Percentiles rank a stretch among this genome's conserved stretches.
phyloP scores from a whole-genome alignment of 1,139 yeast species.

The Candida labiduridarum region DNA sequence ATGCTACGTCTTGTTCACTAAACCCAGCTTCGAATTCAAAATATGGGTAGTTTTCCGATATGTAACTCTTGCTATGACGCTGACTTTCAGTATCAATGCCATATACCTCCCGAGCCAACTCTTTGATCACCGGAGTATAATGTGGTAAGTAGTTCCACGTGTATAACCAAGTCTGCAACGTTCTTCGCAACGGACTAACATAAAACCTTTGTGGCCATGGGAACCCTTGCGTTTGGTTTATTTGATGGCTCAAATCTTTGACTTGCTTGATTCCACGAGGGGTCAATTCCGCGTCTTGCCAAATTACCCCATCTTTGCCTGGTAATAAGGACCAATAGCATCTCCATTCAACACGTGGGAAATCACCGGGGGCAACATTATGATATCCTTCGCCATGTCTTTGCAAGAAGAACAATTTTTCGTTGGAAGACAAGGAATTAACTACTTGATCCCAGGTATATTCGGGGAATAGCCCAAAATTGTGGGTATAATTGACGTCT shows the following conservation, averaged over 20 bases:
- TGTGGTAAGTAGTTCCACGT: constrained; percentile 26
- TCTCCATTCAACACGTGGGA: constrained; percentile 28
- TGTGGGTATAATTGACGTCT: constrained; percentile 15
- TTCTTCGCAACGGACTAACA: constrained; percentile 39
- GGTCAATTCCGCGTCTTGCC: constrained; percentile 44
- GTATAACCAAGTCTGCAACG: constrained; percentile 34
- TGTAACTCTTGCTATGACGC: constrained; percentile 31
- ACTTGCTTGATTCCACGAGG: constrained; percentile 27
- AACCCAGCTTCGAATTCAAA: constrained; percentile 33
- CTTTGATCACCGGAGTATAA: constrained; percentile 31
- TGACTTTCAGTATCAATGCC: constrained; percentile 41
- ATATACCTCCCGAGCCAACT: constrained; percentile 38
- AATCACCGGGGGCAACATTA: constrained; percentile 28
- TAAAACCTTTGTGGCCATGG: constrained; percentile 33
- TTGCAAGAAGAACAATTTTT: constrained; percentile 37
- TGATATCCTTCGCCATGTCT: constrained; percentile 48
- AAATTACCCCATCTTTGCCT: constrained; percentile 33
- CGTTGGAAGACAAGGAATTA: constrained; percentile 11
- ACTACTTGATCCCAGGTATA: constrained; percentile 20
- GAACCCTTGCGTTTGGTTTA: constrained; percentile 18
- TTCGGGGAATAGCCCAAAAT: constrained; percentile 23
- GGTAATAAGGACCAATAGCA: constrained; percentile 34
- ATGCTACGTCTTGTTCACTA: constrained; percentile 28
- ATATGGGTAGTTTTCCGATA: constrained; percentile 24
- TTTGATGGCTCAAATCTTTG: constrained; percentile 19